Conservation (phyloP, 108 stramenopile genomes). For the Skeletonema marinoi region DNA sequence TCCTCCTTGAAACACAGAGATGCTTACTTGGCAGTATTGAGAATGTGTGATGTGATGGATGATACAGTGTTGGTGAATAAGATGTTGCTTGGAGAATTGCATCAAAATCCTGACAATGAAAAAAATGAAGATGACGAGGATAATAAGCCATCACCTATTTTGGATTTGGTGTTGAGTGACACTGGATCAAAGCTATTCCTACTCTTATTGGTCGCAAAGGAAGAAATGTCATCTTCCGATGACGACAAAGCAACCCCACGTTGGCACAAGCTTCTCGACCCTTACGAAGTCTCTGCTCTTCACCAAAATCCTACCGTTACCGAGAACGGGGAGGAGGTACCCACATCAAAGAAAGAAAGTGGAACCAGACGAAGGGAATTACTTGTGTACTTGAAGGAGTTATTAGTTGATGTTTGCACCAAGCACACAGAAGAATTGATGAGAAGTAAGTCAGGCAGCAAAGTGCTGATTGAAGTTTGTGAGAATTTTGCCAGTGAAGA, state of each 20-base stretch:
- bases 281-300: constrained; percentile 81
- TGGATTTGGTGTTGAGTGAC: constrained; percentile 74
- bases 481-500: constrained; percentile 46
- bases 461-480: constrained; percentile 83
- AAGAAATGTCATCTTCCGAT: constrained; percentile 45
- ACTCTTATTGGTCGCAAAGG: constrained; percentile 67
- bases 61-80: constrained; percentile 95
- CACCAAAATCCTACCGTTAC: constrained; percentile 56
- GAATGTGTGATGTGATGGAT: constrained; percentile 89
- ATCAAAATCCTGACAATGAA: constrained; percentile 43
- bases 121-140: constrained; percentile 24
- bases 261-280: constrained; percentile 83
- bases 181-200: constrained; percentile 90
- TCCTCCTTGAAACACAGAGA: constrained; percentile 88
- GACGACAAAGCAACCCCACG: constrained; percentile 18
- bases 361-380: constrained; percentile 82
- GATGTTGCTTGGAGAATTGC: constrained; percentile 83
- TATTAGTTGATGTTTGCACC: constrained; percentile 68
- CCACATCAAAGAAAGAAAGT: constrained; percentile 87
- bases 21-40: constrained; percentile 89
- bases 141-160: constrained; percentile 58
- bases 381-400: constrained; percentile 69
- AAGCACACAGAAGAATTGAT: constrained; percentile 75
- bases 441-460: constrained; percentile 74
- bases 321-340: constrained; percentile 61